Evolutionary conservation across 768 basidiomycete species (phyloP), one percentile per base, ranked within the genome.

Genomic region (Boletus rufocinnamomeus): DNA sequence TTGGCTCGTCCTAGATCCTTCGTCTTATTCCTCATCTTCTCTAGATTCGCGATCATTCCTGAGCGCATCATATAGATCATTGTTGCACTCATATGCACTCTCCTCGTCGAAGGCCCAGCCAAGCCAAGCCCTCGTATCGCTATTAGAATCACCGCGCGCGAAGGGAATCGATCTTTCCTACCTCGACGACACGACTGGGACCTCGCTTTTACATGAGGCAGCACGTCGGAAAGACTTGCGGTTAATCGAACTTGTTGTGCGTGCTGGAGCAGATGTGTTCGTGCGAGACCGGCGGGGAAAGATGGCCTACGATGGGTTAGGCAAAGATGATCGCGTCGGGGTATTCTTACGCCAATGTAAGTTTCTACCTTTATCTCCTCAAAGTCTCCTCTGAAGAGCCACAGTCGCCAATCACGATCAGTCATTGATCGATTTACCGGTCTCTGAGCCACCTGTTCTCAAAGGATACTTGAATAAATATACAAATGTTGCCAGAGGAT

Each of bases 391-490:
- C 64, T 61, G 40, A 62, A 40, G 10, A 13, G 34, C 6, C 19
- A 2, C 65, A 92, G 90, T 91, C 64, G 86, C 85, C 19, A 95
- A 93, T 67, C 88, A 88, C 41, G 91, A 95, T 64, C 84, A 84
- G 40, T 84, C 86, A 0, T 76, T 93, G 2, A 81, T 94, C 11
- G 79, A 81, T 5, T 68, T 74, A 9, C 74, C 80, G 1, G 63
- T 72, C 8, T 75, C 77, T 1, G 84, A 86, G 49, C 84, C 88
- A 2, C 86, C 88, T 0, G 72, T 79, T 3, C 72, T 92, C 56
- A 86, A 83, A 61, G 93, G 91, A 0, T 93, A 93, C 67, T 76
- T 93, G 21, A 93, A 91, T 72, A 98, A 98, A 72, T 97, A 95
- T 69, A 87, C 89, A 1, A 98, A 97, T 64, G 91, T 97, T 40